Evolutionary conservation across 495 filamentous ascomycete genomes (phyloP).

Genomic region (Endocarpon pusillum): DNA sequence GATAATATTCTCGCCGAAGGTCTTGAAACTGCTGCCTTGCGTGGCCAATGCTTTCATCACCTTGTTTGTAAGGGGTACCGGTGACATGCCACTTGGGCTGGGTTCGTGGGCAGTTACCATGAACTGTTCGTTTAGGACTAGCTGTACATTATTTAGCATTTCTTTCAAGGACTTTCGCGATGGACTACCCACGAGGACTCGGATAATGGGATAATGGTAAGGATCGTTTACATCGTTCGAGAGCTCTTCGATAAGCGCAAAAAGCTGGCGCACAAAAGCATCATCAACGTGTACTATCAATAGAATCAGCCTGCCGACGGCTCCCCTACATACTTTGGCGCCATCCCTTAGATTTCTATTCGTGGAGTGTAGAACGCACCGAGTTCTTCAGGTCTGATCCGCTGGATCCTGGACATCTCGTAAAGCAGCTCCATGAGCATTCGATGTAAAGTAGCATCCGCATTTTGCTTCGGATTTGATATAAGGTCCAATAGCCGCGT

Average conservation of each 20-base stretch:
- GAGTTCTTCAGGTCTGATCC: constrained; percentile 59
- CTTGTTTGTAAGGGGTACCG: constrained; percentile 61
- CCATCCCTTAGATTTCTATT: constrained; percentile 1
- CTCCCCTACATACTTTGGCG: too few relatives aligned
- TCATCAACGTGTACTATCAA: constrained; percentile 53
- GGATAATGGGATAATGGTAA: constrained; percentile 89
- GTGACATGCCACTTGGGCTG: constrained; percentile 16
- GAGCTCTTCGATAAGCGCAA: constrained; percentile 73
- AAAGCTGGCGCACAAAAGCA: constrained; percentile 65
- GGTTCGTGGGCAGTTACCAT: constrained; percentile 59
- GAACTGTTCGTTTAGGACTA: constrained; percentile 96
- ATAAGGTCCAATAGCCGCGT: constrained; percentile 70
- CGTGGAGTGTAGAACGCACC: constrained; percentile 26
- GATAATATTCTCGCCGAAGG: constrained; percentile 96
- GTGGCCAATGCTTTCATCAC: constrained; percentile 77
- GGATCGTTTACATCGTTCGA: constrained; percentile 86
- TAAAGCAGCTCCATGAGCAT: constrained; percentile 79
- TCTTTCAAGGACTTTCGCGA: neutral
- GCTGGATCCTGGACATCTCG: constrained; percentile 91
- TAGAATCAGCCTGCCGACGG: too few relatives aligned
- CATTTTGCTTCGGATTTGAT: constrained; percentile 39
- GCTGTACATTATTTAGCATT: constrained; percentile 29
- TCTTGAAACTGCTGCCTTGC: constrained; percentile 66
- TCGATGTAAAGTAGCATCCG: constrained; percentile 55
- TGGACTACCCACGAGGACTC: constrained; percentile 55